Evolutionary conservation across 257 asterid species (phyloP).

Genomic region (Solanum megistacrolobum): DNA sequence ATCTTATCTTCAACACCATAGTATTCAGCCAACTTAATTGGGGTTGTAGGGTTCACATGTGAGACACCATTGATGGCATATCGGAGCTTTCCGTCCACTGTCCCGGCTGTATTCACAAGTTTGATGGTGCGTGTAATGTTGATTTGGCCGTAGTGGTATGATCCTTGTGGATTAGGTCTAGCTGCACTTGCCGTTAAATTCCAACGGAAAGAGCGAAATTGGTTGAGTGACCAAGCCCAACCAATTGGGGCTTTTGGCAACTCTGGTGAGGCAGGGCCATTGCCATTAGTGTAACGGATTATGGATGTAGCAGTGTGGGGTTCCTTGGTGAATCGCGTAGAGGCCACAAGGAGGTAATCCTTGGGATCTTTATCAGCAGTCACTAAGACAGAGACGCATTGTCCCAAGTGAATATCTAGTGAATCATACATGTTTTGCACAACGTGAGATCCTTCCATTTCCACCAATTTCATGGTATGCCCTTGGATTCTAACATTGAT

Average conservation of each 20-base stretch:
- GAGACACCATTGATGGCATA: slow-evolving; percentile 50
- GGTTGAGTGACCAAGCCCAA: slow-evolving; percentile 49
- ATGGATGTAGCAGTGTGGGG: slow-evolving; percentile 24
- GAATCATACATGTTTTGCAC: slow-evolving; percentile 46
- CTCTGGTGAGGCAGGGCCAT: slow-evolving; percentile 30
- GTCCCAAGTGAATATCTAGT: slow-evolving; percentile 51
- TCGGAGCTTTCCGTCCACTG: slow-evolving; percentile 31
- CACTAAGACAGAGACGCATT: slow-evolving; percentile 44
- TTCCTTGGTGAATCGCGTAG: slow-evolving; percentile 34
- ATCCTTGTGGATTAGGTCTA: slow-evolving; percentile 68
- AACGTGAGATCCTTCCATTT: slow-evolving; percentile 6
- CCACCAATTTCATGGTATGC: slow-evolving; percentile 42
- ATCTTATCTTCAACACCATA: slow-evolving; percentile 28
- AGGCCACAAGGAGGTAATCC: slow-evolving; percentile 49
- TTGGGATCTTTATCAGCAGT: slow-evolving; percentile 38
- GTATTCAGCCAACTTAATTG: slow-evolving; percentile 46
- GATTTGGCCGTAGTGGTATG: slow-evolving; percentile 57
- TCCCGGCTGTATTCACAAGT: slow-evolving; percentile 12
- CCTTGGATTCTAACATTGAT: slow-evolving; percentile 45
- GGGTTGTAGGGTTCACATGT: slow-evolving; percentile 37
- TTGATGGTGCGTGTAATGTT: slow-evolving; percentile 49
- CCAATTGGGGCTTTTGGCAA: slow-evolving; percentile 36
- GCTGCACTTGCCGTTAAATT: slow-evolving; percentile 66
- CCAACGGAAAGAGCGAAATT: slow-evolving; percentile 50
- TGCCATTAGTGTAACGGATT: slow-evolving; percentile 27